A percentile compares a stretch with the other conserved stretches of the same genome.
Conservation (phyloP, 352 stramenopile species). For the Salisapilia sapeloensis region DNA sequence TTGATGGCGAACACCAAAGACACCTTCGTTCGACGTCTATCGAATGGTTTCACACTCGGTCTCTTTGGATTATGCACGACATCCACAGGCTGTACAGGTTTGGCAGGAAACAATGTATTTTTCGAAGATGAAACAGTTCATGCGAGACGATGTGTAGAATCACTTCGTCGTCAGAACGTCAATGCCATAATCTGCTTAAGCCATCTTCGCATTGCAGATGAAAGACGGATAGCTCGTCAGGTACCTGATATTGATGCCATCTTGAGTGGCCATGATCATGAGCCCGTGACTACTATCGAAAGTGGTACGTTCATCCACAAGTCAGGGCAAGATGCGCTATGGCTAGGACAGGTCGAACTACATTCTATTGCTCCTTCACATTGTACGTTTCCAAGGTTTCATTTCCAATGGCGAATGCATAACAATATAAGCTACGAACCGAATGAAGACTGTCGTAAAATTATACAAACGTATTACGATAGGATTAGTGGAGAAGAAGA, state of each 20-base stretch:
- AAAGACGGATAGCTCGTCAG: slow-evolving; percentile 36
- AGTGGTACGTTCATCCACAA: slow-evolving; percentile 67
- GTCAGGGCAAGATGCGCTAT: slow-evolving; percentile 70
- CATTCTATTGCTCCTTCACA: no score
- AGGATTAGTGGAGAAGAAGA: slow-evolving; percentile 33
- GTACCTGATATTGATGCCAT: slow-evolving; percentile 61
- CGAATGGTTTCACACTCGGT: slow-evolving; percentile 20
- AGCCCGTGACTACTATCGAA: slow-evolving; percentile 44
- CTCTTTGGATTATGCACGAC: slow-evolving; percentile 45
- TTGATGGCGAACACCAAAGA: no score
- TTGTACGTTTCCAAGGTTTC: slow-evolving; percentile 17
- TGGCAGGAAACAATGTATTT: slow-evolving; percentile 16
- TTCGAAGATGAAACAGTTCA: slow-evolving; percentile 33
- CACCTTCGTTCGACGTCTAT: slow-evolving; percentile 12
- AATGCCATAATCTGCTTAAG: slow-evolving; percentile 71
- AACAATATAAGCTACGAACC: slow-evolving; percentile 24
- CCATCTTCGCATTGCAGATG: slow-evolving; percentile 46
- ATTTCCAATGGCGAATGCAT: slow-evolving; percentile 57
- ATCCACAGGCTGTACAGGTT: slow-evolving; percentile 22
- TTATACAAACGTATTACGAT: slow-evolving; percentile 22
- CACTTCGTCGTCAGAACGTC: slow-evolving; percentile 21
- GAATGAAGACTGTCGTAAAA: slow-evolving; percentile 18
- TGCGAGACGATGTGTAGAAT: slow-evolving; percentile 25
- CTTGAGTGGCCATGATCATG: slow-evolving; percentile 83
- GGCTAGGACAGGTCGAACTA: slow-evolving; percentile 53